Conservation (phyloP, 2,329 filamentous ascomycete species). For the Verticillium isaacii region DNA sequence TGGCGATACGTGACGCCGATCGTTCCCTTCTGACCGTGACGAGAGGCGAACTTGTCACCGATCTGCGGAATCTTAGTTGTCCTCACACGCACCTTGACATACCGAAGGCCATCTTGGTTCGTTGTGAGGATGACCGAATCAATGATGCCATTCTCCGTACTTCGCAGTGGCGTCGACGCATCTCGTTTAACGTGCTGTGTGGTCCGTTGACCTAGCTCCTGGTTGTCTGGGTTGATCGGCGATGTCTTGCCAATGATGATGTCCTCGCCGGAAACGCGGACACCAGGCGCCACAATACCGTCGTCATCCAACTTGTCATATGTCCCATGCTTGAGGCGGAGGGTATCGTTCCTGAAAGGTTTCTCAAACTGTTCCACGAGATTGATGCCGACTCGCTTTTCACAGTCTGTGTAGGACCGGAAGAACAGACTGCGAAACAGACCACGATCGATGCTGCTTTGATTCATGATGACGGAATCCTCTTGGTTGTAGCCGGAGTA, state of each 20-base stretch:
- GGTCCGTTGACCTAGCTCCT: slow-evolving; percentile 89
- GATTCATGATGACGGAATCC: slow-evolving; percentile 99
- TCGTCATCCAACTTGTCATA: slow-evolving; percentile 98
- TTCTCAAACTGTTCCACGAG: slow-evolving; percentile 95
- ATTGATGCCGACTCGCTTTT: slow-evolving; percentile 92
- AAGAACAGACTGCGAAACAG: slow-evolving; percentile 98
- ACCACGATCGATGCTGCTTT: slow-evolving; percentile 96
- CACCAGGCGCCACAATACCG: slow-evolving; percentile 88
- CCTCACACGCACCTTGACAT: slow-evolving; percentile 94
- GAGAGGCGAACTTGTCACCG: slow-evolving; percentile 97
- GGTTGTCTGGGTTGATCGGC: slow-evolving; percentile 85
- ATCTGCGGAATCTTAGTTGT: slow-evolving; percentile 99
- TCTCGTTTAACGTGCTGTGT: slow-evolving; percentile 90
- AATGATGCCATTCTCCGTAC: slow-evolving; percentile 94
- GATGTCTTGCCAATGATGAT: slow-evolving; percentile 99
- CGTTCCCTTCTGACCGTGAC: slow-evolving; percentile 98
- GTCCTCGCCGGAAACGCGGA: slow-evolving; percentile 93
- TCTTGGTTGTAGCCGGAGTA: slow-evolving; percentile 99
- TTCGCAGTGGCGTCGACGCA: slow-evolving; percentile 88
- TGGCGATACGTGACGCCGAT: slow-evolving; percentile 98
- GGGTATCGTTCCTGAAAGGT: slow-evolving; percentile 79
- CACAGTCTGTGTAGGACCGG: slow-evolving; percentile 92
- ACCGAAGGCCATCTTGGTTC: slow-evolving; percentile 88
- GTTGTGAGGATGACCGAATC: slow-evolving; percentile 92
- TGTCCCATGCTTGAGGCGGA: slow-evolving; percentile 89